Evolutionary conservation across 106 monocot species (phyloP), one percentile per base, ranked within the genome.

Genomic region (Narthecium ossifragum): DNA sequence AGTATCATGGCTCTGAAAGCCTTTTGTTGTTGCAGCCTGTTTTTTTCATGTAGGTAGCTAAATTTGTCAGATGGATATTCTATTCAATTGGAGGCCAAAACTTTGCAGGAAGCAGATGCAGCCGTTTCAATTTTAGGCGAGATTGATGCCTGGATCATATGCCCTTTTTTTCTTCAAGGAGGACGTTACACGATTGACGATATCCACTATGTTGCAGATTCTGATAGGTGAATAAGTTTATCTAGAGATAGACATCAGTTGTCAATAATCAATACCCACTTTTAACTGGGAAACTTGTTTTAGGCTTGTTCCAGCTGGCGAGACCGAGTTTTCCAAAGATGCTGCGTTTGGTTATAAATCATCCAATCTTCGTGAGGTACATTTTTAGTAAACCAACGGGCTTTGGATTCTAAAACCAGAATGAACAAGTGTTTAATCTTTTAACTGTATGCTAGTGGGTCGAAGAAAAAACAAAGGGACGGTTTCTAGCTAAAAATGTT

Each of bases 121-220:
- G 84, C 73, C 49, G 72, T 84, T 59, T 96, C 94, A 28, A 73
- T 86, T 30, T 61, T 96, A 43, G 94, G 94, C 40, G 94, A 96
- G 65, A 90, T 96, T 83, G 94, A 96, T 80, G 90, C 90, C 61
- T 96, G 94, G 94, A 79, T 96, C 34, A 84, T 96, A 34, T 90
- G 90, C 49, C 94, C 94, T 69, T 96, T 96, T 69, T 96, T 96
- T 67, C 78, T 90, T 55, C 94, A 96, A 54, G 94, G 94, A 54
- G 94, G 94, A 4, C 80, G 94, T 28, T 96, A 86, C 64, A 96
- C 94, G 51, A 86, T 96, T 63, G 45, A 86, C 62, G 84, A 96
- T 61, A 57, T 86, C 53, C 94, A 96, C 54, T 96, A 90, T 71
- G 90, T 96, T 73, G 78, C 86, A 25, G 94, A 96, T 34, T 86